These are phyloP conservation scores for Arthrobotrys musiformis DNA, from an alignment of 2,329 filamentous ascomycete species.

Conservation along the genomic window DNA sequence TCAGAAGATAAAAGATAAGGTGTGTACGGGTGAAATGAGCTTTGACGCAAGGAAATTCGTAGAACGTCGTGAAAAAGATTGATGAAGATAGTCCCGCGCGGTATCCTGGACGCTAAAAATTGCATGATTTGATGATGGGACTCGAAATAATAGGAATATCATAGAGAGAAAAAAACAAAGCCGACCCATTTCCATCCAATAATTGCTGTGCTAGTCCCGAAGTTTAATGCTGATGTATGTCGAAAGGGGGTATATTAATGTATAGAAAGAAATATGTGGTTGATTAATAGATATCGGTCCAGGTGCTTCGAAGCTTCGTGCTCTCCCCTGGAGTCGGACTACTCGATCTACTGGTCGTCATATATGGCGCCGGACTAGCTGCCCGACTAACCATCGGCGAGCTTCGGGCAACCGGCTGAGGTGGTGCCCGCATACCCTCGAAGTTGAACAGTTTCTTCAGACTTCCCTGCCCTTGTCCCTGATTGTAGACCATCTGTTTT, in stretches of 20 bases:
- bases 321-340: conserved; percentile 53
- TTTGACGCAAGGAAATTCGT: conserved; percentile 39
- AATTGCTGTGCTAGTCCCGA: background rate
- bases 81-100: conserved; percentile 1
- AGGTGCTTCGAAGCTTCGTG: conserved; percentile 46
- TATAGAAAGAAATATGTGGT: background rate
- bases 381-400: conserved; percentile 42
- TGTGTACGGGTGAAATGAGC: background rate
- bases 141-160: background rate
- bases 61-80: conserved; percentile 31
- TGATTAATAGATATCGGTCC: conserved; percentile 54
- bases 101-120: conserved; percentile 45
- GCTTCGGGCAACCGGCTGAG: conserved; percentile 12
- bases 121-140: conserved; percentile 9
- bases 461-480: conserved; percentile 50
- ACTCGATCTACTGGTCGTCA: conserved; percentile 27
- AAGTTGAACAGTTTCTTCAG: conserved; percentile 60
- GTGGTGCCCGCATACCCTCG: conserved; percentile 58
- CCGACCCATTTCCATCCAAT: background rate
- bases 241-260: background rate
- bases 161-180: background rate
- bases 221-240: background rate
- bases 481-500: conserved; percentile 44
- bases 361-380: conserved; percentile 31
- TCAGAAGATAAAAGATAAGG: background rate